phyloP scores from a whole-genome alignment of 108 stramenopile species.

The Aurantiochytrium sp. region DNA sequence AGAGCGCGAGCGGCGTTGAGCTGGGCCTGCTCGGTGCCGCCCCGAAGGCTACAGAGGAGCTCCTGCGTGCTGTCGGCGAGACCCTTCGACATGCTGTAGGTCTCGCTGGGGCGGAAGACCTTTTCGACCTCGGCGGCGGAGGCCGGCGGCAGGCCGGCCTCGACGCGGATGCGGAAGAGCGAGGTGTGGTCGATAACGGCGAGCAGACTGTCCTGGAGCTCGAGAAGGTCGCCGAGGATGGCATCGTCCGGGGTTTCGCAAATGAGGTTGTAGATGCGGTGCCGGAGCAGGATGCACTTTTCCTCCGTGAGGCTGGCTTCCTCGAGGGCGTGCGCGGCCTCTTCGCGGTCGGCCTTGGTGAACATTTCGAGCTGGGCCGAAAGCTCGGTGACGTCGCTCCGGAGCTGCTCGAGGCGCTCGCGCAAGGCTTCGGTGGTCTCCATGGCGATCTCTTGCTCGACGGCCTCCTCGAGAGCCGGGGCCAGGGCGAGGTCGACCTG shows the following conservation, averaged over 20 bases:
- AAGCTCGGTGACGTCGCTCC: background rate
- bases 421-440: background rate
- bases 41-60: background rate
- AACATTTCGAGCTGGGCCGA: background rate
- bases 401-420: background rate
- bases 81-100: constrained; percentile 15
- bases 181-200: background rate
- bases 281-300: background rate
- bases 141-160: background rate
- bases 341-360: background rate
- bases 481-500: background rate
- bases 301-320: background rate
- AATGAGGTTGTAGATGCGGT: constrained; percentile 15
- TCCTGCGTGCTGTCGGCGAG: background rate
- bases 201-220: background rate
- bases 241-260: background rate
- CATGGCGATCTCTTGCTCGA: background rate
- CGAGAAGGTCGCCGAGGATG: background rate
- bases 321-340: background rate
- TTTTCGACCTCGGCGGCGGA: background rate
- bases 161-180: background rate
- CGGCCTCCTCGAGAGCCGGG: background rate
- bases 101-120: background rate
- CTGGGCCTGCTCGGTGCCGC: background rate
- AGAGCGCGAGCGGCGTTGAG: background rate